A percentile compares a stretch with the other conserved stretches of the same genome.
These are phyloP conservation scores for Fusarium sp. DNA, from an alignment of 2,329 filamentous ascomycete genomes.

Conservation along the genomic window DNA sequence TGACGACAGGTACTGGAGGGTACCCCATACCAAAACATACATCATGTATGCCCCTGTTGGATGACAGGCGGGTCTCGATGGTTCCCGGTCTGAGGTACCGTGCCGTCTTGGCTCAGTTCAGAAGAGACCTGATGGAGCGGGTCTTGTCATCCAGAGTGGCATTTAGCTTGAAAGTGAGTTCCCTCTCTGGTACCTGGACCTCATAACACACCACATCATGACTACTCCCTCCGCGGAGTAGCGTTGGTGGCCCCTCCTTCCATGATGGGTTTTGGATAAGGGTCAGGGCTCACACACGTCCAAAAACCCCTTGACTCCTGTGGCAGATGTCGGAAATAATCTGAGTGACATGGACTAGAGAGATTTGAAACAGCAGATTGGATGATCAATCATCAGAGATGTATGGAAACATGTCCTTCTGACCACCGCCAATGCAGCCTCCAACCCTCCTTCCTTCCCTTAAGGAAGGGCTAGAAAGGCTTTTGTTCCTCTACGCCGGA, in stretches of 20 bases:
- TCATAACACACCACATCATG: slow-evolving; percentile 38
- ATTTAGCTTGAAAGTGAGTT: slow-evolving; percentile 24
- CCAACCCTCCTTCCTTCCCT: slow-evolving; percentile 18
- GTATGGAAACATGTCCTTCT: slow-evolving; percentile 32
- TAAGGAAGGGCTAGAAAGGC: slow-evolving; percentile 4
- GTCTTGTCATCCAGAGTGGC: slow-evolving; percentile 14
- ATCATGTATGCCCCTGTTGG: slow-evolving; percentile 24
- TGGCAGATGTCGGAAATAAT: slow-evolving; percentile 28
- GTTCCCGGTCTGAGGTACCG: slow-evolving; percentile 33
- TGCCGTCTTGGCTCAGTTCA: slow-evolving; percentile 27
- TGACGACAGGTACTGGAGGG: slow-evolving; percentile 23
- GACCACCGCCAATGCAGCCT: slow-evolving; percentile 32
- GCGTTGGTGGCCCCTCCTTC: slow-evolving; percentile 36
- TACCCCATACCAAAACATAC: slow-evolving; percentile 39
- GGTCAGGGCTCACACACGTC: slow-evolving; percentile 30
- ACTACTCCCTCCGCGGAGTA: slow-evolving; percentile 31
- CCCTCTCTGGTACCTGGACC: slow-evolving; percentile 36
- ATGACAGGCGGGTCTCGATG: slow-evolving; percentile 31
- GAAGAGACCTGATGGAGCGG: slow-evolving; percentile 29
- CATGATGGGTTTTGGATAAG: slow-evolving; percentile 30
- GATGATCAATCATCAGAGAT: slow-evolving; percentile 15
- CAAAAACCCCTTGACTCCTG: slow-evolving; percentile 20
- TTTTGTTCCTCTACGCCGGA: slow-evolving; percentile 18
- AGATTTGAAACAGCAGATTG: slow-evolving; percentile 30
- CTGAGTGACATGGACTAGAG: slow-evolving; percentile 9